A percentile compares a stretch with the other conserved stretches of the same genome.
These are phyloP conservation scores for Cyclostephanos tholiformis DNA, from an alignment of 108 stramenopile species.

Conservation along the genomic window DNA sequence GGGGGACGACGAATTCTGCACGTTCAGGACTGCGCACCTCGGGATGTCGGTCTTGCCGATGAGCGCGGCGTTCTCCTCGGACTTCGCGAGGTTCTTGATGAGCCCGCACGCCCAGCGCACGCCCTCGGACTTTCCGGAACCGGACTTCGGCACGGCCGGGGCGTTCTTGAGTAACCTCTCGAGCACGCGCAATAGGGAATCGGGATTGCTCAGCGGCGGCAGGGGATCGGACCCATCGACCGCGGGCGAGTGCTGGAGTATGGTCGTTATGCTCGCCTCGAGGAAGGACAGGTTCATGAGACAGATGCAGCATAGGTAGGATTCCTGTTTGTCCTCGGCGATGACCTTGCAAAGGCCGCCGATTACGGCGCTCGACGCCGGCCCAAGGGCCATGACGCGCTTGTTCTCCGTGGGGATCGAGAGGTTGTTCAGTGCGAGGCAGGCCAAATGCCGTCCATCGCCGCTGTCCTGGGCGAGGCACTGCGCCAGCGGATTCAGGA, in stretches of 20 bases:
- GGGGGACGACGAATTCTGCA: slow-evolving; percentile 81
- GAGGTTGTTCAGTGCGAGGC: slow-evolving; percentile 90
- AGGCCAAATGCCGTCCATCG: slow-evolving; percentile 89
- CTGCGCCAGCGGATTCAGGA: slow-evolving; percentile 84
- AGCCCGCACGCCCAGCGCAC: slow-evolving; percentile 94
- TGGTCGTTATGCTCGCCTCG: slow-evolving; percentile 86
- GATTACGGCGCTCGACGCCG: slow-evolving; percentile 81
- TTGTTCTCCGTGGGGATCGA: slow-evolving; percentile 94
- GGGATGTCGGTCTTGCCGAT: slow-evolving; percentile 91
- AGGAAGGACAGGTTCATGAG: slow-evolving; percentile 94
- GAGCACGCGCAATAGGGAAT: slow-evolving; percentile 81
- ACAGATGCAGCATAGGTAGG: slow-evolving; percentile 93
- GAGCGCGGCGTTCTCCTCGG: slow-evolving; percentile 84
- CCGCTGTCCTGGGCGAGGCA: slow-evolving; percentile 89
- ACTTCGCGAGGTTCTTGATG: slow-evolving; percentile 91
- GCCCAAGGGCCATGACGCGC: slow-evolving; percentile 90
- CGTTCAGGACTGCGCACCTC: slow-evolving; percentile 84
- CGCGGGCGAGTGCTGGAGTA: slow-evolving; percentile 82
- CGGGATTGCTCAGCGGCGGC: slow-evolving; percentile 77
- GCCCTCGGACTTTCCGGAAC: slow-evolving; percentile 90
- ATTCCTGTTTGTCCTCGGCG: slow-evolving; percentile 90
- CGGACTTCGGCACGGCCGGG: slow-evolving; percentile 86
- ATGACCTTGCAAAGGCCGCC: slow-evolving; percentile 91
- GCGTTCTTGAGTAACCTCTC: slow-evolving; percentile 87
- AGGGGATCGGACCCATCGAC: slow-evolving; percentile 64